A percentile compares a stretch with the other conserved stretches of the same genome.
Conservation (phyloP, 441 rosid species). For the Bocquillonia castaneifolia region DNA sequence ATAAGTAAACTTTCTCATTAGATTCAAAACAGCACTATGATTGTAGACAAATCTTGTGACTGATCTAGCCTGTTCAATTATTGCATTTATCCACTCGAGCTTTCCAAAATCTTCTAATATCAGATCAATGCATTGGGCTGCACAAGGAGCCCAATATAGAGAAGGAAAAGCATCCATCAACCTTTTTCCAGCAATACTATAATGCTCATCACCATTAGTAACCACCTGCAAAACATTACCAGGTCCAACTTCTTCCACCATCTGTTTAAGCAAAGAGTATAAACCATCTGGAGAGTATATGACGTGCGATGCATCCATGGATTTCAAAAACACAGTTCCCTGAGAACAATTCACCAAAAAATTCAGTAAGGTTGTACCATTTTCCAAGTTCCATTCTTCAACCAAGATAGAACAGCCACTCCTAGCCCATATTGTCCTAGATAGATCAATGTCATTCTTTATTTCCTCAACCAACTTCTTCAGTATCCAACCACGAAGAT, state of each 20-base stretch:
- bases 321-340: conserved; percentile 64
- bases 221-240: conserved; percentile 77
- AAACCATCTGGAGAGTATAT: conserved; percentile 50
- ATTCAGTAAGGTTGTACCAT: conserved; percentile 46
- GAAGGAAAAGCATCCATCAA: conserved; percentile 58
- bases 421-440: conserved; percentile 46
- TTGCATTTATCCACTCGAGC: conserved; percentile 55
- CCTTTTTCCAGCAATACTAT: conserved; percentile 46
- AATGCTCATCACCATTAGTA: conserved; percentile 53
- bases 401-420: conserved; percentile 79
- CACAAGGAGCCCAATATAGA: conserved; percentile 91
- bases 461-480: conserved; percentile 65
- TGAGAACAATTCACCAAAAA: conserved; percentile 63
- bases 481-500: conserved; percentile 68
- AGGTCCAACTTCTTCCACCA: conserved; percentile 76
- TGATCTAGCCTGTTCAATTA: conserved; percentile 66
- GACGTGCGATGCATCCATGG: conserved; percentile 58
- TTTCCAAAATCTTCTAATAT: conserved; percentile 75
- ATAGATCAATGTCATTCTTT: conserved; percentile 45
- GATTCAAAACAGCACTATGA: conserved; percentile 58
- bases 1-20: conserved; percentile 59
- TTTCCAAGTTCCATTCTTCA: conserved; percentile 47
- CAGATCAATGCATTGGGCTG: conserved; percentile 57
- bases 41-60: conserved; percentile 79
- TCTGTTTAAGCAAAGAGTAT: conserved; percentile 51